Evolutionary conservation across 257 asterid genomes (phyloP).

Genomic region (Haberlea rhodopensis): DNA sequence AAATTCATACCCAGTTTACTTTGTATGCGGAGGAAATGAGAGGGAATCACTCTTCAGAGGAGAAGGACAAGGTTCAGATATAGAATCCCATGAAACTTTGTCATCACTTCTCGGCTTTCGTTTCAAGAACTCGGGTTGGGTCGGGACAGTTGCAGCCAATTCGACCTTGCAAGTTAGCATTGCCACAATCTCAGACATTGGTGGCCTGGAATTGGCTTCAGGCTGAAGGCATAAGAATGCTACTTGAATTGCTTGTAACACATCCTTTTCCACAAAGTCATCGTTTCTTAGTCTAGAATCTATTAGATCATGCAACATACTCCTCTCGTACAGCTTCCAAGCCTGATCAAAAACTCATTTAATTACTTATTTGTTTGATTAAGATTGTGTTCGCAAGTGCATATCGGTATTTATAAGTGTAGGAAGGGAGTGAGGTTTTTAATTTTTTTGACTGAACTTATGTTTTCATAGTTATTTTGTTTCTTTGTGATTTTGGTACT

Average conservation of each 20-base stretch:
- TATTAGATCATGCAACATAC: constrained; percentile 51
- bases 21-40: constrained; percentile 35
- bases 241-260: constrained; percentile 48
- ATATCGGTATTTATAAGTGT: too few relatives aligned
- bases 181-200: constrained; percentile 81
- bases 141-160: constrained; percentile 32
- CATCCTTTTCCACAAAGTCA: constrained; percentile 41
- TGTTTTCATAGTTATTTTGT: too few relatives aligned
- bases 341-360: constrained; percentile 37
- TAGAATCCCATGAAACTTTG: constrained; percentile 53
- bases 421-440: too few relatives aligned
- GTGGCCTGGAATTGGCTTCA: constrained; percentile 61
- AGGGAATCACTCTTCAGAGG: constrained; percentile 48
- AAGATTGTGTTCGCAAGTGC: too few relatives aligned
- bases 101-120: constrained; percentile 41
- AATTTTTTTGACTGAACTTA: too few relatives aligned
- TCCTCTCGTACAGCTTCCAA: constrained; percentile 67
- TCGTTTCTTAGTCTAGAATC: constrained; percentile 54
- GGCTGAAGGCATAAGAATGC: constrained; percentile 70
- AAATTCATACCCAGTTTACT: too few relatives aligned
- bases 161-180: constrained; percentile 61
- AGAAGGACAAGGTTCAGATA: constrained; percentile 61
- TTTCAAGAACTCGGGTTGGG: constrained; percentile 58
- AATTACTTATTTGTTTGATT: too few relatives aligned
- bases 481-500: too few relatives aligned